Conservation (phyloP, 2,329 filamentous ascomycete species). For the Colletotrichum acutatum region DNA sequence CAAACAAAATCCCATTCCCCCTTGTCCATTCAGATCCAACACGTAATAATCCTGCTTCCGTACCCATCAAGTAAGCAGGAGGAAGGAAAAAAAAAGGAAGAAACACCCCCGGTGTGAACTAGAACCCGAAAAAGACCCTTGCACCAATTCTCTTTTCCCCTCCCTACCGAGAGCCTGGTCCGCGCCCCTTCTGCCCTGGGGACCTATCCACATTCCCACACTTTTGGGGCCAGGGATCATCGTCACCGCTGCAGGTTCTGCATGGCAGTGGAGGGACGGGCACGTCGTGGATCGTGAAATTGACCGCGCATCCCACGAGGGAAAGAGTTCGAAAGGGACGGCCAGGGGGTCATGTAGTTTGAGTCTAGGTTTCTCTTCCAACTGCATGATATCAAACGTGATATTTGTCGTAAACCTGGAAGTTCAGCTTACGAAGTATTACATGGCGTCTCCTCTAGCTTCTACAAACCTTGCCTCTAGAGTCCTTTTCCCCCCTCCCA, state of each 20-base stretch:
- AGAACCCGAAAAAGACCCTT: not conserved
- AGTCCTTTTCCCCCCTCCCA: too few relatives aligned
- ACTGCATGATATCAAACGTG: not conserved
- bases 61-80: too few relatives aligned
- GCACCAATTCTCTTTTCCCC: not conserved
- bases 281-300: not conserved
- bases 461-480: not conserved
- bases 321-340: not conserved
- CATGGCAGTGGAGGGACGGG: not conserved
- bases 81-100: not conserved
- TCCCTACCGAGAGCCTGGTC: not conserved
- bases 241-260: not conserved
- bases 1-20: not conserved
- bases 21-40: not conserved
- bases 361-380: not conserved
- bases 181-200: not conserved
- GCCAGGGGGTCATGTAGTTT: too few relatives aligned
- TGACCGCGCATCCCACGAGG: not conserved
- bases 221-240: not conserved
- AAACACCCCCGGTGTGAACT: not conserved
- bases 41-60: not conserved
- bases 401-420: not conserved
- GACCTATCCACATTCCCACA: not conserved
- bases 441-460: not conserved
- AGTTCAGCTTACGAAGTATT: not conserved